Base-by-base conservation (phyloP, 495 filamentous ascomycete genomes). In the Aspergillus wentii region DNA sequence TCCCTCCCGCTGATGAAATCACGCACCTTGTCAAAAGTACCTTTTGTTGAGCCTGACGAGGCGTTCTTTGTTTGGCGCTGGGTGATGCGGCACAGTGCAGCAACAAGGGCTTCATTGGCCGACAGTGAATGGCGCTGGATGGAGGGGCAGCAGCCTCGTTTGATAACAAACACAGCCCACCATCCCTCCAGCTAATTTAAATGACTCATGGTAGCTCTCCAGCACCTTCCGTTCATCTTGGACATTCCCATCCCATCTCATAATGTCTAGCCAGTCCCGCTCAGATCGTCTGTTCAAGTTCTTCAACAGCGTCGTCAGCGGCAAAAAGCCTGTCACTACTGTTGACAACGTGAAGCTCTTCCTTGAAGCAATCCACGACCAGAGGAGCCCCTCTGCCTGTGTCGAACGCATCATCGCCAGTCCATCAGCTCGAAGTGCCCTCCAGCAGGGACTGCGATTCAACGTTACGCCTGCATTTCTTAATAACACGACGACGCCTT, bases 371-470 rank as follows among this genome's bases (percentile, higher is more conserved):
- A 47, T 85, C 2, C 62, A 67, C 13, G 56, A 46, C 9, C 68
- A 80, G 43, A 33, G 47, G 1, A 69, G 79, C 30, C 69, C 54
- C 2, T 54, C 62, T 13, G 59, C 53, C 0, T 81, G 76, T 41
- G 55, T 80, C 8, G 70, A 86, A 44, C 67, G 60, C 18, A 49
- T 88, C 9, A 49, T 82, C 6, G 59, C 74, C 1, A 77, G 62
- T 7, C 43, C 55, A 5, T n/a, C 39, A 0, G 80, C 70, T 0
- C 51, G 79, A 8, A 39, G 47, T 13, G 68, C 74, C 3, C 41
- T 86, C 5, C 63, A 71, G 31, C 48, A 45, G 5, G 57, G 66
- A 1, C 22, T 87, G 8, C 58, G 73, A 6, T 66, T 72, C 33
- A 65, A 80, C 38, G 28, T 67, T 1, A 74, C 71, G 0, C 10